These are phyloP conservation scores for Zanthoxylum bungeanum DNA, from an alignment of 345 rosid species.

Conservation along the genomic window DNA sequence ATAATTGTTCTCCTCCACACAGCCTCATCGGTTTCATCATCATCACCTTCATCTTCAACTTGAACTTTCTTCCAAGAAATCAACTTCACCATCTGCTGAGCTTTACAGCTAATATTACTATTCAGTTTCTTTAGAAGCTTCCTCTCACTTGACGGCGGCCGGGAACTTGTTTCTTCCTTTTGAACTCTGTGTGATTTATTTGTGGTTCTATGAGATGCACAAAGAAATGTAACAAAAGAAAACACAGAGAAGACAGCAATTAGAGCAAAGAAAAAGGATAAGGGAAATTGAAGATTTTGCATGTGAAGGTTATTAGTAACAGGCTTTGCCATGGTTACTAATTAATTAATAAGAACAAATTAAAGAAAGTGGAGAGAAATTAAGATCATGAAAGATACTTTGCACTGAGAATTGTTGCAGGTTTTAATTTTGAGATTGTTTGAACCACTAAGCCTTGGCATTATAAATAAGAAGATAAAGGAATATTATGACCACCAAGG, in stretches of 20 bases:
- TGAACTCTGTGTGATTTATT: conserved; percentile 5
- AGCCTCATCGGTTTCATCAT: conserved; percentile 24
- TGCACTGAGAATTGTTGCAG: neutral
- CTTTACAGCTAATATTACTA: conserved; percentile 37
- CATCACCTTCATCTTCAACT: conserved; percentile 18
- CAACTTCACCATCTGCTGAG: conserved; percentile 47
- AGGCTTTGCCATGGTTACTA: conserved; percentile 21
- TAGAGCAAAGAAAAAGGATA: neutral
- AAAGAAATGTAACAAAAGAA: conserved; percentile 17
- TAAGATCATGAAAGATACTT: neutral
- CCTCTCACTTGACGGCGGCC: conserved; percentile 20
- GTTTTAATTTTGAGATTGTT: neutral
- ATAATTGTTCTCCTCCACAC: conserved; percentile 55
- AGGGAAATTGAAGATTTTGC: conserved; percentile 2
- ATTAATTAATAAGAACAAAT: neutral
- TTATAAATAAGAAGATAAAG: no score
- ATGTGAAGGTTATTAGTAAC: neutral
- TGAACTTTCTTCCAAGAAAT: conserved; percentile 44
- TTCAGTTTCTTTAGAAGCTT: conserved; percentile 35
- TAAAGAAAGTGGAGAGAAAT: no score
- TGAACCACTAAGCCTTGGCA: neutral
- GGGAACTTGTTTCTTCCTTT: neutral
- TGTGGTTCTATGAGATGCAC: conserved; percentile 18
- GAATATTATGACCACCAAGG: neutral
- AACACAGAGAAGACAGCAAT: conserved; percentile 11